Base-by-base conservation (phyloP, 2,329 filamentous ascomycete species). In the Alternaria sp. region DNA sequence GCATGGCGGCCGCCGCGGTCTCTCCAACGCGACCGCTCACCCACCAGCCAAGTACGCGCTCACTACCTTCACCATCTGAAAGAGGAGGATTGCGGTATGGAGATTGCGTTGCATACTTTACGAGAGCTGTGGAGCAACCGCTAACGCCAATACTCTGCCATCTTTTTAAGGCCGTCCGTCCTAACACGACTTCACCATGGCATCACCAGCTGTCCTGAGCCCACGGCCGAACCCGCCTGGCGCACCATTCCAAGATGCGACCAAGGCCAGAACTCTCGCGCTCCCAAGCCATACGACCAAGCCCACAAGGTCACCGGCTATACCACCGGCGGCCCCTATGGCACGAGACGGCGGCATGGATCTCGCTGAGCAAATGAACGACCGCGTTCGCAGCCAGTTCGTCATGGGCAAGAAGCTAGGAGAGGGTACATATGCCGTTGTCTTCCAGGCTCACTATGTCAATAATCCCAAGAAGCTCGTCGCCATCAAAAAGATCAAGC, bases 341-440 rank as follows among this genome's bases (percentile, higher is more conserved):
- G 64, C 58, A 42, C 42, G 34, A 46, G 69, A 72, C 44, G 70
- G 67, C 16, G 67, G 62, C 18, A 64, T 69, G 39, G 77, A 85
- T 61, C 71, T 84, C 5, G 81, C 82, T 11, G 82, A 83, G 65
- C 79, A 82, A 60, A 80, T 84, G 65, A 84, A 85, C 65, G 76
- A 80, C 8, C 72, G 80, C 36, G 78, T 82, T 73, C 93, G 93
- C 79, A 86, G 87, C 68, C 96, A 95, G 83, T 99, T 97, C 78
- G 87, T 95, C 67, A 96, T 96, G 83, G 92, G 92, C 74, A 93
- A 91, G 78, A 95, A 95, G 76, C 88, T 99, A 61, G 95, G 95
- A 78, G 93, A 96, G 80, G 95, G 95, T 82, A 98, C 95, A 65
- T 99, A 99, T 78, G 95, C 95, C 76, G 90, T 96, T 73, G 95